phyloP scores from a whole-genome alignment of 2,329 filamentous ascomycete species.

The Grosmannia penicillata region DNA sequence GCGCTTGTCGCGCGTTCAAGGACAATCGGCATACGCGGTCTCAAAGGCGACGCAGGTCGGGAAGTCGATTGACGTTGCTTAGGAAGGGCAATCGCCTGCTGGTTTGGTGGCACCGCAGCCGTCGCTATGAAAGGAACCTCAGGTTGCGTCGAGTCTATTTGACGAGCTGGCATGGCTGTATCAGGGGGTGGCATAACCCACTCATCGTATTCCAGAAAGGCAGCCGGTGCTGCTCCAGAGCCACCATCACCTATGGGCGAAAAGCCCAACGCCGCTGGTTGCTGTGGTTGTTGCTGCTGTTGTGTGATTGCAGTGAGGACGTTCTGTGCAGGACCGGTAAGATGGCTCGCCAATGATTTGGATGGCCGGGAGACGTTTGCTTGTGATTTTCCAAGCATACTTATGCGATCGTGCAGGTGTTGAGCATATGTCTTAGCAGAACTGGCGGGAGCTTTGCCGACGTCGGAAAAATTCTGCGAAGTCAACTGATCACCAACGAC shows the following conservation, averaged over 20 bases:
- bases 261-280: neutral
- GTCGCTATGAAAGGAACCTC: no score
- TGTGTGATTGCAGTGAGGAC: slow-evolving; percentile 14
- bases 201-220: slow-evolving; percentile 48
- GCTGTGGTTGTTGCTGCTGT: slow-evolving; percentile 18
- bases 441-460: slow-evolving; percentile 32
- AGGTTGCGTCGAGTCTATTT: no score
- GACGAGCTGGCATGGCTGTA: slow-evolving; percentile 28
- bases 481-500: slow-evolving; percentile 29
- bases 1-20: slow-evolving; percentile 8
- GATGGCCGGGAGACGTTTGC: slow-evolving; percentile 29
- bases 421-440: slow-evolving; percentile 91
- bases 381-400: slow-evolving; percentile 47
- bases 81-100: slow-evolving; percentile 27
- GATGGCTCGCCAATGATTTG: slow-evolving; percentile 28
- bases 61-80: slow-evolving; percentile 21
- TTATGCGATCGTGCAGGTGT: slow-evolving; percentile 83
- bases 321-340: slow-evolving; percentile 20
- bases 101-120: no score
- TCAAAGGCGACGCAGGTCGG: slow-evolving; percentile 20
- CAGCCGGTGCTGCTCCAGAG: slow-evolving; percentile 32
- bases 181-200: slow-evolving; percentile 43
- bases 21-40: slow-evolving; percentile 9
- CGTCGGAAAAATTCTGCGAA: slow-evolving; percentile 28
- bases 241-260: slow-evolving; percentile 3